Base-by-base conservation (phyloP, 352 stramenopile species). In the Globisporangium nunn region DNA sequence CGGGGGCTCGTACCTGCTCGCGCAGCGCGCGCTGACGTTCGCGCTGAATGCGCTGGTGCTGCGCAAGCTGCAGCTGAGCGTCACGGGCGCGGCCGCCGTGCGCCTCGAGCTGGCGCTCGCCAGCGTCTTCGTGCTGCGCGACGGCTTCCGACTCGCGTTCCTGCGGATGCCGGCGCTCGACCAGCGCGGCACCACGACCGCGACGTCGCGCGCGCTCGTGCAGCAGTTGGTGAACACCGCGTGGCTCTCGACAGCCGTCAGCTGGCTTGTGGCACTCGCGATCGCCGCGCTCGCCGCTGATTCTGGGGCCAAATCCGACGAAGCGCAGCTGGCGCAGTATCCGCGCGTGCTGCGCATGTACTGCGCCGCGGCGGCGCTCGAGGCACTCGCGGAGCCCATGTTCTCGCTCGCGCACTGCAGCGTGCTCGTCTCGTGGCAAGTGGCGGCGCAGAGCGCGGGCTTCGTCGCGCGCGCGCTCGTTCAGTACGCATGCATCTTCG, bases 81-180 rank as follows among this genome's bases (percentile, higher is more conserved):
- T 96, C 18, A 86, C 88, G 0, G 88, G 88, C 35, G 75, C 79
- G 52, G 83, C 87, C 47, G 90, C 86, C 1, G 81, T 97, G 53
- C 87, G 86, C 7, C 72, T 97, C 39, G 91, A 97, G 62, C 70
- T 97, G 37, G 81, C 88, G 39, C 68, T 96, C 37, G 91, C 87
- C 29, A 95, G 85, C 43, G 84, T 89, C 57, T 94, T 97, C 56
- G 75, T 96, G 18, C 62, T 97, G n/a, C 81, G 88, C 35, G 88
- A 97, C 57, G 87, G 83, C 50, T 93, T 96, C 56, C 85, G 88
- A 2, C 62, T 97, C 18, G 86, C 85, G 14, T 92, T 92, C 52
- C 70, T 96, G 35, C 85, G 87, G 18, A 82, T 90, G 70, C 74
- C 79, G 28, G 80, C 78, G 50, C 66, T 93, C 29, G 81, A 90